phyloP scores from a whole-genome alignment of 441 rosid species.

The Daphne laureola region DNA sequence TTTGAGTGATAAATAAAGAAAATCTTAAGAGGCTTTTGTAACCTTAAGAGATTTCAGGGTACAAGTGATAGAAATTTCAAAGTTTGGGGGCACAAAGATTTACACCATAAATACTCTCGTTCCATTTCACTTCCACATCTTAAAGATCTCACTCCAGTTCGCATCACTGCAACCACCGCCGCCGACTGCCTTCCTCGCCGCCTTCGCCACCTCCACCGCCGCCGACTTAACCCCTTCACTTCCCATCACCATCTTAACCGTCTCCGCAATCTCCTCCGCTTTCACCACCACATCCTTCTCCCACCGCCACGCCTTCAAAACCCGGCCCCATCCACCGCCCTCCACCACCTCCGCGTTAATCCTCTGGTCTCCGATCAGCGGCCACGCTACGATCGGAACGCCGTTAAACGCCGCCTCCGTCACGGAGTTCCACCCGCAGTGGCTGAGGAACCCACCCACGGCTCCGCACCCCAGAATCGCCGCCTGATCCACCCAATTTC shows the following conservation, averaged over 20 bases:
- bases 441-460: slow-evolving; percentile 25
- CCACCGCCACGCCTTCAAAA: slow-evolving; percentile 33
- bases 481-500: slow-evolving; percentile 20
- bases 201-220: slow-evolving; percentile 21
- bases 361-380: slow-evolving; percentile 28
- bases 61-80: no score
- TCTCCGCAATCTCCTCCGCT: slow-evolving; percentile 20
- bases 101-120: no score
- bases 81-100: no score
- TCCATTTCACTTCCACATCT: no score
- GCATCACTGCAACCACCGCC: not conserved
- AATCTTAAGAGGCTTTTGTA: no score
- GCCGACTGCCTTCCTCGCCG: slow-evolving; percentile 15
- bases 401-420: slow-evolving; percentile 29
- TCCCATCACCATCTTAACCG: slow-evolving; percentile 20
- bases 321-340: slow-evolving; percentile 24
- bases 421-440: slow-evolving; percentile 31
- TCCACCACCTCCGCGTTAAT: slow-evolving; percentile 29
- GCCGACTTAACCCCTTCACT: slow-evolving; percentile 18
- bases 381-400: slow-evolving; percentile 29
- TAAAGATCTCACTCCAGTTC: no score
- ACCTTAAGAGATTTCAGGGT: no score
- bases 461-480: slow-evolving; percentile 21
- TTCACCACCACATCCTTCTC: slow-evolving; percentile 20
- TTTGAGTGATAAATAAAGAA: no score